These are phyloP conservation scores for Lolium multiflorum DNA, from an alignment of 176 grass and related monocot species.

Conservation along the genomic window DNA sequence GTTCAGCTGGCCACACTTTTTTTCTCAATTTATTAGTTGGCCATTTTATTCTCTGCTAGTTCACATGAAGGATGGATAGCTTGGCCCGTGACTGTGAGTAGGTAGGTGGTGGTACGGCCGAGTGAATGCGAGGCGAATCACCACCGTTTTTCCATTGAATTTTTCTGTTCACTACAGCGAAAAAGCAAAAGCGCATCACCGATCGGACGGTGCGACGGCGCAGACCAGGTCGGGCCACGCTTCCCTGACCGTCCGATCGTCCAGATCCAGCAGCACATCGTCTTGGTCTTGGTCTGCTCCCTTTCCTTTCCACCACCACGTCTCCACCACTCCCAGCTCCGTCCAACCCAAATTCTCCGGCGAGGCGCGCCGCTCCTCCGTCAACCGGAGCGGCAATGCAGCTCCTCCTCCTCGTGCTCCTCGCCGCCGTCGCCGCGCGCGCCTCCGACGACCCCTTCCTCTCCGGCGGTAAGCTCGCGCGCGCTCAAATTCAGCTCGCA, in stretches of 20 bases:
- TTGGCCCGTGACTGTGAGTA: too few species aligned
- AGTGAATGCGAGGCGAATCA: too few species aligned
- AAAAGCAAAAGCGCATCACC: too few species aligned
- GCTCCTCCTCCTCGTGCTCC: constrained; percentile 45
- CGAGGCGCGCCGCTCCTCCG: background rate
- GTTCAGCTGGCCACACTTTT: too few species aligned
- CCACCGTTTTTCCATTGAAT: too few species aligned
- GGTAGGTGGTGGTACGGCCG: too few species aligned
- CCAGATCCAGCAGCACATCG: constrained; percentile 1
- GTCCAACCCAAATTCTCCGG: background rate
- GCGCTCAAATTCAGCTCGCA: background rate
- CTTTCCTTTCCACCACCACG: constrained; percentile 9
- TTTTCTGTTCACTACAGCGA: too few species aligned
- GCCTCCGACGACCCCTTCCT: constrained; percentile 74
- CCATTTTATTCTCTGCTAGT: too few species aligned
- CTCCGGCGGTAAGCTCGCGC: constrained; percentile 68
- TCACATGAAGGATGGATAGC: too few species aligned
- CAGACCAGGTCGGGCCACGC: too few species aligned
- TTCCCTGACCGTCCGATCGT: constrained; percentile 32
- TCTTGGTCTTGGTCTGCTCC: background rate
- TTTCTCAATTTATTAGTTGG: too few species aligned
- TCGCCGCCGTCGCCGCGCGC: constrained; percentile 40
- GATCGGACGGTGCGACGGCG: too few species aligned
- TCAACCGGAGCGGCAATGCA: constrained; percentile 43
- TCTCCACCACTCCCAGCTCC: constrained; percentile 25